phyloP scores from a whole-genome alignment of 164 flowering plant genomes.

The Dillenia suffruticosa region DNA sequence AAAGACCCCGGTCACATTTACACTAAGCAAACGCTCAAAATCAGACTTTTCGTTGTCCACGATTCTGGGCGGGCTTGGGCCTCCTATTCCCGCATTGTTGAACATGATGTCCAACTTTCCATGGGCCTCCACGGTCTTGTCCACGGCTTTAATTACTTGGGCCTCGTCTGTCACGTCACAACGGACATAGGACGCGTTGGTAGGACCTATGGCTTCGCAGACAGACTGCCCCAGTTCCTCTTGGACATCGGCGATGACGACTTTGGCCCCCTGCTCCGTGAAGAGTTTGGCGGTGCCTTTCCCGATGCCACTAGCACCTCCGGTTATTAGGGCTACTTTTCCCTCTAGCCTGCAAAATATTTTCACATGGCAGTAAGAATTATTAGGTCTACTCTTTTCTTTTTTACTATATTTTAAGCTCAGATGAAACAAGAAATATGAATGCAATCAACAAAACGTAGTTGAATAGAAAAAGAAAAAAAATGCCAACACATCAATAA shows the following conservation, averaged over 20 bases:
- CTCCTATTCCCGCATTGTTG: slow-evolving; percentile 44
- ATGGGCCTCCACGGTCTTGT: slow-evolving; percentile 11
- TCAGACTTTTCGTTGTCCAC: slow-evolving; percentile 23
- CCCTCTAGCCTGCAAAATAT: slow-evolving; percentile 30
- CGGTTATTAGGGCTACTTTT: slow-evolving; percentile 33
- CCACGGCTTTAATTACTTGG: slow-evolving; percentile 22
- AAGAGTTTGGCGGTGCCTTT: slow-evolving; percentile 32
- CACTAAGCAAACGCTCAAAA: slow-evolving; percentile 28
- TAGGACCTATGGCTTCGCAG: slow-evolving; percentile 11
- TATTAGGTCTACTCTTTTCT: too few species aligned
- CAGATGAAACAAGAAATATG: too few species aligned
- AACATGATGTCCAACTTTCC: slow-evolving; percentile 50
- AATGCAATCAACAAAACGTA: too few species aligned
- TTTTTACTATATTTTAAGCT: too few species aligned
- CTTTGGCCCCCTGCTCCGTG: slow-evolving; percentile 35
- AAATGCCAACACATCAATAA: too few species aligned
- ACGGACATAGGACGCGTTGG: slow-evolving; percentile 23
- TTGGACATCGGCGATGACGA: slow-evolving; percentile 44
- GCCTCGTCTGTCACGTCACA: slow-evolving; percentile 41
- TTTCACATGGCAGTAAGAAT: too few species aligned
- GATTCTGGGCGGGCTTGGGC: slow-evolving; percentile 14
- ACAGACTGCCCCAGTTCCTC: slow-evolving; percentile 32
- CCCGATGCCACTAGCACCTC: slow-evolving; percentile 48
- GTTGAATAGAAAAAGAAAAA: too few species aligned
- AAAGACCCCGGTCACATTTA: slow-evolving; percentile 34